Evolutionary conservation across 345 rosid genomes (phyloP), one percentile per base, ranked within the genome.

Genomic region (Acer saccharum): DNA sequence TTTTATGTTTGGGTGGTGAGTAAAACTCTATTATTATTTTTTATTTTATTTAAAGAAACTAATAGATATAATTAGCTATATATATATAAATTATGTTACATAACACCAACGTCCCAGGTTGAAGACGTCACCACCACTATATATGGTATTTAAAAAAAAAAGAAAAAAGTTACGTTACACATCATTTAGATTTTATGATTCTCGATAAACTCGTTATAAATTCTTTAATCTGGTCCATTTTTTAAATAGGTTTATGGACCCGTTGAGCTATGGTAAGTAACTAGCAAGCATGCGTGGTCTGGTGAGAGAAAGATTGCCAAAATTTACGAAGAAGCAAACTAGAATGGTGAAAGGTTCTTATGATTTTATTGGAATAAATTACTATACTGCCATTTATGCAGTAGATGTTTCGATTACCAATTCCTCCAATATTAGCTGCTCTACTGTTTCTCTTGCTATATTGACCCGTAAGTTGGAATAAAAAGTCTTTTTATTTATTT

Each of bases 331-430:
- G 17, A 69, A 21, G 6, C 84, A 88, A 76, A 81, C 89, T 17
- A 8, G 54, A 11, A 74, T 78, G 80, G 43, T 86, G 65, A 86
- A 62, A 77, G 83, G 85, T 23, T 88, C 91, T 14, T 79, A 67
- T 75, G 91, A 88, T 69, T 88, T 81, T 29, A 17, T 88, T 41
- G 89, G 87, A 21, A 18, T 88, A 8, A 88, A 86, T 84, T 86
- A 88, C 78, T 88, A 86, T 12, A 81, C 84, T 3, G 75, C 87
- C 23, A 70, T 71, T 52, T 86, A 83, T 29, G 86, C 73, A 3
- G 75, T 68, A 60, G 50, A 64, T 66, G 61, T 78, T 8, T 18
- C 74, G 16, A 35, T 72, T 23, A 58, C 57, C 10, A 78, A 81
- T 43, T 64, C 79, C 4, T 41, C 73, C 2, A 73, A 80, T 5